Base-by-base conservation (phyloP, 2,329 filamentous ascomycete species). In the Penicillium sp. region DNA sequence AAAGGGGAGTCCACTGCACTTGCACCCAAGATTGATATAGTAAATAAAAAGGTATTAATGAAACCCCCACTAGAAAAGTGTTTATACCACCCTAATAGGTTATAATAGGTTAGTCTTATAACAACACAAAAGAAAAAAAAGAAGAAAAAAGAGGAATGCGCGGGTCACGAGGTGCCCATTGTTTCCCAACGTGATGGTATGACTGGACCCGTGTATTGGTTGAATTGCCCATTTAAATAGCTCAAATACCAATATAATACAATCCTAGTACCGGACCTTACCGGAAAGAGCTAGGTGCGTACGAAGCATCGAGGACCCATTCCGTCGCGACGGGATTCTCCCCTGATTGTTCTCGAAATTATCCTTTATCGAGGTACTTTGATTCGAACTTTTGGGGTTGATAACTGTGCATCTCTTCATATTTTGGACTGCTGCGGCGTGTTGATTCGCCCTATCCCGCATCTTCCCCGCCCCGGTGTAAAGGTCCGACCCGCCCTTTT, bases 201-300 rank as follows among this genome's bases (percentile, higher is more conserved):
- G 22, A 11, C n/a, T 14, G 5, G n/a, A 33, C 29, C 35, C 4
- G 2, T 22, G 37, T 23, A 29, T 31, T 56, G 43, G 18, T 7
- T 40, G 4, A 18, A 59, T 57, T 56, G 49, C 0, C 63, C 56
- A 66, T 58, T 48, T 3, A 54, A 1, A 53, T 0, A 0, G 0
- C 2, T 15, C 6, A 25, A 56, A 44, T 59, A 53, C 57, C 4
- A 8, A 9, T 15, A 0, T n/a, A 15, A 46, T 51, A 65, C 63
- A 15, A 9, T 4, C 4, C 9, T 9, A 12, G 23, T n/a, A 64
- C 63, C 59, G 57, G 61, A 50, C 62, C 59, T 57, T 60, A 57
- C 63, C 63, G 61, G 60, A 66, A 61, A n/a, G 18, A 54, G 63
- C 37, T 56, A 63, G 64, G 63, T 42, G 44, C 60, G 54, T 46